Evolutionary conservation across 163 green algal species (phyloP).

Genomic region (Chlorella variabilis): DNA sequence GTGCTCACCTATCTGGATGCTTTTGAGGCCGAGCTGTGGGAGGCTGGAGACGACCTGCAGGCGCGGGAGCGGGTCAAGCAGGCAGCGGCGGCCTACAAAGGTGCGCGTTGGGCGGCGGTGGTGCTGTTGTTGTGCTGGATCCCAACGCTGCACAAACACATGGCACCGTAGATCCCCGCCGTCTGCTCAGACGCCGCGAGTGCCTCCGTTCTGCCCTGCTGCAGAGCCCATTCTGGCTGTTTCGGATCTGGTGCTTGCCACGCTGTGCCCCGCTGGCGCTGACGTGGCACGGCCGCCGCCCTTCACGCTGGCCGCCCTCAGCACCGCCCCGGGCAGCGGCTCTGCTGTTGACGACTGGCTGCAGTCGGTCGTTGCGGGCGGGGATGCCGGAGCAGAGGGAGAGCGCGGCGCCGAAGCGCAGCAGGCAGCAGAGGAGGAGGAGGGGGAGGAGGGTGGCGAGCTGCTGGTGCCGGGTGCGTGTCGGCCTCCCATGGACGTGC

Average conservation of each 20-base stretch:
- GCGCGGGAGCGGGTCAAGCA: background rate
- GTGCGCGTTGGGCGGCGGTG: background rate
- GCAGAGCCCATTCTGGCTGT: conserved; percentile 30
- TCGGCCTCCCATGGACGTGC: too few species aligned
- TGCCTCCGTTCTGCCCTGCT: background rate
- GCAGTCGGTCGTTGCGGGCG: conserved; percentile 11
- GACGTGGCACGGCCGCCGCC: background rate
- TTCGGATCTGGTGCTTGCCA: conserved; percentile 17
- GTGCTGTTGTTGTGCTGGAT: background rate
- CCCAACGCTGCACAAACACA: too few species aligned
- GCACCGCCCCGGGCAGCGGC: conserved; percentile 12
- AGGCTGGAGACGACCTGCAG: background rate
- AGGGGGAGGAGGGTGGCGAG: conserved; percentile 8
- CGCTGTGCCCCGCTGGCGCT: conserved; percentile 10
- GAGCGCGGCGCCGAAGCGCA: conserved; percentile 1
- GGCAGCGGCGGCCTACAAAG: conserved; percentile 15
- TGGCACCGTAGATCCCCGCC: too few species aligned
- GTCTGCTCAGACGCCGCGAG: too few species aligned
- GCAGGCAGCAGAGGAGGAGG: conserved; percentile 41
- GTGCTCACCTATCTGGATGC: conserved; percentile 34
- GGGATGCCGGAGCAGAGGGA: background rate
- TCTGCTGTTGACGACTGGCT: conserved; percentile 37
- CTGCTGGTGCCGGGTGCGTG: conserved; percentile 24
- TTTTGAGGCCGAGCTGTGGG: conserved; percentile 25
- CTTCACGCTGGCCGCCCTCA: conserved; percentile 23